These are phyloP conservation scores for Rhynchospora breviuscula DNA, from an alignment of 176 grass and related monocot species.

Conservation along the genomic window DNA sequence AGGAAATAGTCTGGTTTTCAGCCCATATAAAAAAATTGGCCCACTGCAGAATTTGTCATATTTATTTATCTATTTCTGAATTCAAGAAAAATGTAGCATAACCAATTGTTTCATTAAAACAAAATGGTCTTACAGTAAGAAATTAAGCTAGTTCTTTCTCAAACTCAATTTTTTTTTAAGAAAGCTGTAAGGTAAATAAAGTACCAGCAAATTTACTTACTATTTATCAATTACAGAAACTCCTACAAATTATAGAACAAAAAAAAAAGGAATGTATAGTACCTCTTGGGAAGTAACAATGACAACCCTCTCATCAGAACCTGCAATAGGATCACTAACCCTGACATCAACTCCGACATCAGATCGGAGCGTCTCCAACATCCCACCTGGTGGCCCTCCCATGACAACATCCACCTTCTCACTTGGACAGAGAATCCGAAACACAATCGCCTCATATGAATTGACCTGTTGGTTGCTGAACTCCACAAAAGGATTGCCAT, in stretches of 20 bases:
- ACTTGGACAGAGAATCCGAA: slow-evolving; percentile 92
- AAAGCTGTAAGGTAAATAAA: background rate
- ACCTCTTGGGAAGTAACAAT: slow-evolving; percentile 87
- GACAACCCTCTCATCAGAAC: slow-evolving; percentile 71
- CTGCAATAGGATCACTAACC: slow-evolving; percentile 58
- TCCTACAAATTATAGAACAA: background rate
- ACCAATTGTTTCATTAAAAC: background rate
- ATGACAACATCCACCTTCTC: slow-evolving; percentile 63
- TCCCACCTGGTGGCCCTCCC: slow-evolving; percentile 45
- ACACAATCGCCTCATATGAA: slow-evolving; percentile 58
- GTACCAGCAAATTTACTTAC: background rate
- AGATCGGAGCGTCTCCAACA: slow-evolving; percentile 65
- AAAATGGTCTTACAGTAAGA: background rate
- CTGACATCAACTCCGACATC: slow-evolving; percentile 89
- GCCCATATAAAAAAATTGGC: no score
- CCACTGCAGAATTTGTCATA: no score
- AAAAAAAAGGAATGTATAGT: slow-evolving; percentile 11
- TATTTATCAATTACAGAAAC: background rate
- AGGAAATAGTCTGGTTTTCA: no score
- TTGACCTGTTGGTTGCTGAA: slow-evolving; percentile 46
- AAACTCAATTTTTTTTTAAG: background rate
- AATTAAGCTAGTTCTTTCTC: background rate
- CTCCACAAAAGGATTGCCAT: slow-evolving; percentile 41
- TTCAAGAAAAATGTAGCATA: background rate
- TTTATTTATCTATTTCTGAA: no score